Conservation (phyloP, 2,329 filamentous ascomycete species). For the Didymella pinodella region DNA sequence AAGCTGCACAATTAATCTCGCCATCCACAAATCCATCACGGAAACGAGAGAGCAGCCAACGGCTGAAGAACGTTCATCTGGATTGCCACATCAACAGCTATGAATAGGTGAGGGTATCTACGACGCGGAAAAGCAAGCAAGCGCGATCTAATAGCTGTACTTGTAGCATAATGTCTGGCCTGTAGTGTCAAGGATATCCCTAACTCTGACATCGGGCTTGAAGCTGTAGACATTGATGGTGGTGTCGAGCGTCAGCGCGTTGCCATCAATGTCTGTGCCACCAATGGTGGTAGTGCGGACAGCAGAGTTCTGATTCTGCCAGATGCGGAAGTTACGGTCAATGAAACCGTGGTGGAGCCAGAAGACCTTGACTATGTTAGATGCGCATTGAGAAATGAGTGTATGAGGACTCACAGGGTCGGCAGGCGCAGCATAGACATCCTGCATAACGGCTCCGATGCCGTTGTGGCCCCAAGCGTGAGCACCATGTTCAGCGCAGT, state of each 20-base stretch:
- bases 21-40: neutral
- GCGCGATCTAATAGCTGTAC: constrained; percentile 45
- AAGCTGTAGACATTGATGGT: constrained; percentile 38
- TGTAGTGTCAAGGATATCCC: constrained; percentile 44
- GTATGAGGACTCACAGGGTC: constrained; percentile 31
- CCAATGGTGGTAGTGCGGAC: constrained; percentile 45
- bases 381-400: too few species aligned
- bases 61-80: neutral
- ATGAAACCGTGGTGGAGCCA: constrained; percentile 60
- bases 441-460: constrained; percentile 47
- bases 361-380: constrained; percentile 41
- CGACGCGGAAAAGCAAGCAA: neutral
- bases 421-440: constrained; percentile 42
- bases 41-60: neutral
- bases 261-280: constrained; percentile 49
- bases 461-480: constrained; percentile 50
- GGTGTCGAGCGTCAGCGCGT: constrained; percentile 42
- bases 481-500: constrained; percentile 40
- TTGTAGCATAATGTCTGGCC: constrained; percentile 42
- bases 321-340: constrained; percentile 61
- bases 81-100: constrained; percentile 1
- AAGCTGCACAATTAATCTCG: neutral
- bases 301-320: constrained; percentile 51
- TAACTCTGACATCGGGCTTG: constrained; percentile 36
- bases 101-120: constrained; percentile 11